phyloP scores from a whole-genome alignment of 2,329 filamentous ascomycete genomes.

The Penicillium sp. region DNA sequence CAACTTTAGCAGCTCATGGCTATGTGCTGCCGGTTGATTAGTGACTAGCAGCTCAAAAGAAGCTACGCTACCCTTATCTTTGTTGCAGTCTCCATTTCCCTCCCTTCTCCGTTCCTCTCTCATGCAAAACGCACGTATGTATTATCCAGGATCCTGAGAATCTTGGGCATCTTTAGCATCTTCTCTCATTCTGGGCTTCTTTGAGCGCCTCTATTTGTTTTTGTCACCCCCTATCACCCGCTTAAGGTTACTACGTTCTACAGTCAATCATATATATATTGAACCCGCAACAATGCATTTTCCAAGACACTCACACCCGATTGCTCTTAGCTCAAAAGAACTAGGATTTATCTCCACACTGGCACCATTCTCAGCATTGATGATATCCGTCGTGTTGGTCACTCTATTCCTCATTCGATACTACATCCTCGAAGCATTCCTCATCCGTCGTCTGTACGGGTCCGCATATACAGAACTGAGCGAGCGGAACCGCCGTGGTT shows the following conservation, averaged over 20 bases:
- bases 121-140: too few species aligned
- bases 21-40: background rate
- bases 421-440: slow-evolving; percentile 45
- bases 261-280: background rate
- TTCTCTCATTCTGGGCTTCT: too few species aligned
- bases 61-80: too few species aligned
- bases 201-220: background rate
- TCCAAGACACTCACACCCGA: background rate
- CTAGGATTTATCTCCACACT: slow-evolving; percentile 26
- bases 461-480: slow-evolving; percentile 37
- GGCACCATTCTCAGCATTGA: slow-evolving; percentile 27
- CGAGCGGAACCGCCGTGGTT: slow-evolving; percentile 40
- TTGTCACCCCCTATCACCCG: too few species aligned
- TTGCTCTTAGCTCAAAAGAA: background rate
- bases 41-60: too few species aligned
- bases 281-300: background rate
- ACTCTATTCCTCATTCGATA: slow-evolving; percentile 43
- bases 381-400: slow-evolving; percentile 29
- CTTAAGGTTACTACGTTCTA: background rate
- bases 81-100: too few species aligned
- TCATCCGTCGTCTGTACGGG: slow-evolving; percentile 39
- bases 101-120: too few species aligned
- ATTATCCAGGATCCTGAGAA: too few species aligned
- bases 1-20: background rate
- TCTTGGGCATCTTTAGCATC: too few species aligned